Evolutionary conservation across 2,329 filamentous ascomycete genomes (phyloP).

Genomic region (Cadophora sp.): DNA sequence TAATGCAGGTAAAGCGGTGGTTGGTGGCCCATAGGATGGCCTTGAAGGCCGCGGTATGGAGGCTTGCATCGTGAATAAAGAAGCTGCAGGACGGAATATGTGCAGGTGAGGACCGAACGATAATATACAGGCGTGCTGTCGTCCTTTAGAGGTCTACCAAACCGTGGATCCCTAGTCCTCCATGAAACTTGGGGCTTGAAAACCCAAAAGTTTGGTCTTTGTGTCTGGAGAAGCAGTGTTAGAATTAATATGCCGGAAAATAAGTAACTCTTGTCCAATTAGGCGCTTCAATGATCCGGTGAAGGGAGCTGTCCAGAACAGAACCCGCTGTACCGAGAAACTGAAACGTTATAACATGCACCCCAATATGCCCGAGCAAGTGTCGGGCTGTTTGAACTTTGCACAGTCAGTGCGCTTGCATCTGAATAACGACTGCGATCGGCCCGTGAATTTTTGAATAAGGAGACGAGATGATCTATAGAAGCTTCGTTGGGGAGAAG

Average conservation of each 20-base stretch:
- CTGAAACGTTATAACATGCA: slow-evolving; percentile 43
- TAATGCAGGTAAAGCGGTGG: slow-evolving; percentile 74
- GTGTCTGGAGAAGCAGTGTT: slow-evolving; percentile 25
- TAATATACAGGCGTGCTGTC: slow-evolving; percentile 28
- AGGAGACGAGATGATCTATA: slow-evolving; percentile 26
- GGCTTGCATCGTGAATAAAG: slow-evolving; percentile 27
- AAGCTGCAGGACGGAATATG: slow-evolving; percentile 8
- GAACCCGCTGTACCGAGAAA: slow-evolving; percentile 30
- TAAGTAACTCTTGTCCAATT: slow-evolving; percentile 33
- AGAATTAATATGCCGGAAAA: slow-evolving; percentile 18
- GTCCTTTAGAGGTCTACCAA: slow-evolving; percentile 32
- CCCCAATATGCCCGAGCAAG: slow-evolving; percentile 41
- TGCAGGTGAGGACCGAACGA: slow-evolving; percentile 25
- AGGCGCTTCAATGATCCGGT: slow-evolving; percentile 24
- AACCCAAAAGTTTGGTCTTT: slow-evolving; percentile 31
- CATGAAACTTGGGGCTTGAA: slow-evolving; percentile 39
- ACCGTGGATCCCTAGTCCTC: slow-evolving; percentile 31
- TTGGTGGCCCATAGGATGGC: slow-evolving; percentile 73
- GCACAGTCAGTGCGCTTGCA: slow-evolving; percentile 37
- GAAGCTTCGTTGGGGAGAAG: slow-evolving; percentile 12
- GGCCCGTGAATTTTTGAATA: slow-evolving; percentile 13
- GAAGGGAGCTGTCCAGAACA: slow-evolving; percentile 21
- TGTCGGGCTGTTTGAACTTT: slow-evolving; percentile 32
- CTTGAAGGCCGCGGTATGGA: slow-evolving; percentile 59
- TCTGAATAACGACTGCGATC: slow-evolving; percentile 28